phyloP scores from a whole-genome alignment of 148 eudicot species.

The Drosera capensis region DNA sequence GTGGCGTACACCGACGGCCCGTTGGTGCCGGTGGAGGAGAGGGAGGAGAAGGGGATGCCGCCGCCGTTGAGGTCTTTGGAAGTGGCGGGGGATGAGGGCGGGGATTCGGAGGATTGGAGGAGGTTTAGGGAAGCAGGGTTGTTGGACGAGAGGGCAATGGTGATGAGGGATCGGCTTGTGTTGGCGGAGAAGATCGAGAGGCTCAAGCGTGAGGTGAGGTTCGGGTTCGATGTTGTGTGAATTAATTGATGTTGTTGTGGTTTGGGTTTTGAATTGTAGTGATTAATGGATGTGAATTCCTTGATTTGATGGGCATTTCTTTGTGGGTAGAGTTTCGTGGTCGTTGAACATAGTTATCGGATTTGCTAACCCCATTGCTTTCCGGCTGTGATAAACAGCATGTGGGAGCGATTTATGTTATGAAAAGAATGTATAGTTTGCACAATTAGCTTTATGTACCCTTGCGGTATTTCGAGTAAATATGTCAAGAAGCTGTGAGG shows the following conservation, averaged over 20 bases:
- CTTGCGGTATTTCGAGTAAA: neutral
- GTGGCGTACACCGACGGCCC: slow-evolving; percentile 42
- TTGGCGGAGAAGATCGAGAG: slow-evolving; percentile 21
- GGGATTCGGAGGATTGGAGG: slow-evolving; percentile 55
- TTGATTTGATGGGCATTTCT: too few species aligned
- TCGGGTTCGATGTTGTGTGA: too few species aligned
- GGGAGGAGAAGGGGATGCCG: too few species aligned
- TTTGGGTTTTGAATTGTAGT: neutral
- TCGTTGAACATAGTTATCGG: too few species aligned
- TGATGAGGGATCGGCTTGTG: slow-evolving; percentile 44
- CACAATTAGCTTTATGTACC: neutral
- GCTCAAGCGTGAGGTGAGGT: slow-evolving; percentile 55
- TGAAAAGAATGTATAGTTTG: too few species aligned
- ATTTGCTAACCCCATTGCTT: too few species aligned
- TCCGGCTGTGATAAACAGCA: too few species aligned
- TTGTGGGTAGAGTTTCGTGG: too few species aligned
- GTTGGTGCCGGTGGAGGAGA: slow-evolving; percentile 21
- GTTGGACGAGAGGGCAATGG: slow-evolving; percentile 44
- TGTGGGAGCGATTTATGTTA: too few species aligned
- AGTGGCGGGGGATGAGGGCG: slow-evolving; percentile 8
- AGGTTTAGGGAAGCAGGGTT: slow-evolving; percentile 70
- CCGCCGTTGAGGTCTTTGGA: slow-evolving; percentile 23
- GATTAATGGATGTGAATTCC: too few species aligned
- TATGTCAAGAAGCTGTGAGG: too few species aligned
- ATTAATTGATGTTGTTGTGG: neutral